Base-by-base conservation (phyloP, 2,329 filamentous ascomycete species). In the Cladosporium sphaerospermum region DNA sequence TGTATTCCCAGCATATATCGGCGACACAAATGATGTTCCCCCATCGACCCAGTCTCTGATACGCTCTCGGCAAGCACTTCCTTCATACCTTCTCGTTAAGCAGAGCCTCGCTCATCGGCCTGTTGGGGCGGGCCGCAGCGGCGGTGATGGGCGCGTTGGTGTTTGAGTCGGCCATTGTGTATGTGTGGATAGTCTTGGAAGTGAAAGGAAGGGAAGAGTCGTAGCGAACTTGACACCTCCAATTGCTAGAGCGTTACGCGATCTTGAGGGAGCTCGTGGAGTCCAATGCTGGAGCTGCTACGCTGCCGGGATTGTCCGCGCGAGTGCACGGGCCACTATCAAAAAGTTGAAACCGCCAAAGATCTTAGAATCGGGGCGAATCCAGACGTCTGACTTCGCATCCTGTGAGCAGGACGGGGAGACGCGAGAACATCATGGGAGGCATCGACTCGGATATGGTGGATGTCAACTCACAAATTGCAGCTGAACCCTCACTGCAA, bases 31-130 rank as follows among this genome's bases (percentile, higher is more conserved):
- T 28, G 4, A 7, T 28, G 3, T 7, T 5, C 4, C 23, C 7
- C 23, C 23, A 7, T 5, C 7, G 23, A 28, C 7, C 23, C 23
- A 7, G 23, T 28, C 23, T 7, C 4, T 28, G 16, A 18, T 28
- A 28, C 4, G 5, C 7, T n/a, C 11, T 36, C 4, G 23, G 14
- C 31, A 41, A 50, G 51, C 58, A 7, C 23, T 28, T 7, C 23
- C 23, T 23, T 28, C 67, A 61, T 84, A 96, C 93, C 90, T 99
- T 99, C 78, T 99, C 93, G 75, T 97, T 97, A 69, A 99, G 83
- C 67, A 99, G 84, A 69, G 92, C 89, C 80, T 99, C 93, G 80
- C 92, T 97, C 76, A 96, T 87, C 60, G 93, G 92, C 74, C 82
- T 81, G 69, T 74, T 81, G 58, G 82, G 76, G 64, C 89, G 83